phyloP scores from a whole-genome alignment of 2,329 filamentous ascomycete species.

The Verticillium nubilum region DNA sequence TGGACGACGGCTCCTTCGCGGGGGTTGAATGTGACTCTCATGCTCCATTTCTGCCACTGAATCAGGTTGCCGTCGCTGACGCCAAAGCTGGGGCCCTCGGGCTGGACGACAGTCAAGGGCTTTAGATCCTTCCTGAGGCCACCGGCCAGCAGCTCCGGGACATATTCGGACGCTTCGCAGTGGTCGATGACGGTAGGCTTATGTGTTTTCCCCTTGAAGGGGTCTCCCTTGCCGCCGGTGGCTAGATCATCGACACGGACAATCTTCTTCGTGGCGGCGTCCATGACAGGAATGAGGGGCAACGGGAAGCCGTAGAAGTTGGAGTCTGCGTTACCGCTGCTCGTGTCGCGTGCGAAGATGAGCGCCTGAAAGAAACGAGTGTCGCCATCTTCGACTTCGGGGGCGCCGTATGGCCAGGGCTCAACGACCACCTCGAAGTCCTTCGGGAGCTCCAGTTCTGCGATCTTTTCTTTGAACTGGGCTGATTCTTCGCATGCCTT shows the following conservation, averaged over 20 bases:
- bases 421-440: slow-evolving; percentile 33
- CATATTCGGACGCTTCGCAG: slow-evolving; percentile 17
- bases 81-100: slow-evolving; percentile 54
- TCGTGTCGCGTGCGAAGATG: slow-evolving; percentile 23
- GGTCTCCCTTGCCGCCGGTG: slow-evolving; percentile 24
- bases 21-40: slow-evolving; percentile 54
- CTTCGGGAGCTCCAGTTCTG: slow-evolving; percentile 16
- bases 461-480: slow-evolving; percentile 24
- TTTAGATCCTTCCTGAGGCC: slow-evolving; percentile 47
- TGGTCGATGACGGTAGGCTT: background rate
- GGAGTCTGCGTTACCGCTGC: slow-evolving; percentile 30
- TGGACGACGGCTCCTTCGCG: slow-evolving; percentile 55
- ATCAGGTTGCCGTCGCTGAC: slow-evolving; percentile 31
- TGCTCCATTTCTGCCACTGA: slow-evolving; percentile 51
- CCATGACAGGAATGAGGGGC: slow-evolving; percentile 38
- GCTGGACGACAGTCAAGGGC: slow-evolving; percentile 56
- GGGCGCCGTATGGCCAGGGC: slow-evolving; percentile 34
- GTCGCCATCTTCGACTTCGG: slow-evolving; percentile 22
- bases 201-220: background rate
- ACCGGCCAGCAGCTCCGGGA: slow-evolving; percentile 32
- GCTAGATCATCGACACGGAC: slow-evolving; percentile 27
- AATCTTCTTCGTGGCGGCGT: slow-evolving; percentile 21
- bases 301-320: slow-evolving; percentile 46
- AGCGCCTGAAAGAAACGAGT: slow-evolving; percentile 26
- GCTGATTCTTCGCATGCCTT: slow-evolving; percentile 20